A percentile compares a stretch with the other conserved stretches of the same genome.
Evolutionary conservation across 495 filamentous ascomycete species (phyloP).

Genomic region (Glonium stellatum): DNA sequence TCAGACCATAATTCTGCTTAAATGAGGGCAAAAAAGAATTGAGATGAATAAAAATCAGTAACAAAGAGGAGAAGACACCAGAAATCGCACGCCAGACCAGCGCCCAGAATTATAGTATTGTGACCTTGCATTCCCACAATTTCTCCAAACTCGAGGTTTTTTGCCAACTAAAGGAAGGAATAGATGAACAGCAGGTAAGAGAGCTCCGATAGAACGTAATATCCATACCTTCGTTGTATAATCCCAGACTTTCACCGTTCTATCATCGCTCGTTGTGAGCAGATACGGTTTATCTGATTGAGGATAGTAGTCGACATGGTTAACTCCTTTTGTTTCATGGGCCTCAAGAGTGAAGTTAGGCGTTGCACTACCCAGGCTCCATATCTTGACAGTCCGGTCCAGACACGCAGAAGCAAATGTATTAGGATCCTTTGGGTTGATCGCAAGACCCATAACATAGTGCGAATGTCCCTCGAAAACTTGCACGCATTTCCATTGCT

Average conservation of each 20-base stretch:
- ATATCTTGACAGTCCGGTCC: slow-evolving; percentile 96
- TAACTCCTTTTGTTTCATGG: slow-evolving; percentile 96
- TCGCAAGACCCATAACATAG: slow-evolving; percentile 99
- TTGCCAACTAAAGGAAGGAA: too few relatives aligned
- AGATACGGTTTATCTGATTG: slow-evolving; percentile 95
- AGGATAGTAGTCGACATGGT: slow-evolving; percentile 96
- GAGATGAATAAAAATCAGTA: too few relatives aligned
- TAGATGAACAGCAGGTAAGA: too few relatives aligned
- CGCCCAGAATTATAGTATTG: too few relatives aligned
- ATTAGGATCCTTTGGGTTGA: slow-evolving; percentile 98
- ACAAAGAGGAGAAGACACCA: too few relatives aligned
- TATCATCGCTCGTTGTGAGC: slow-evolving; percentile 89
- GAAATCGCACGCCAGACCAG: too few relatives aligned
- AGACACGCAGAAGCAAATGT: slow-evolving; percentile 96
- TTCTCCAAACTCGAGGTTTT: too few relatives aligned
- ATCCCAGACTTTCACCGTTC: slow-evolving; percentile 78
- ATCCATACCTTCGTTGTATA: slow-evolving; percentile 47
- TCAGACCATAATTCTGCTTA: slow-evolving; percentile 65
- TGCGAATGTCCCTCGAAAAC: slow-evolving; percentile 97
- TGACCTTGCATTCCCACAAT: too few relatives aligned
- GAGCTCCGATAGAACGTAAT: too few relatives aligned
- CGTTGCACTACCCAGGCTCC: slow-evolving; percentile 82
- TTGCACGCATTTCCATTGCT: slow-evolving; percentile 94
- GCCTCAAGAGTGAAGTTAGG: slow-evolving; percentile 95
- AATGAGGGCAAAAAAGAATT: neutral